A percentile compares a stretch with the other conserved stretches of the same genome.
Evolutionary conservation across 2,329 filamentous ascomycete genomes (phyloP).

Genomic region (Penicillium olsonii): DNA sequence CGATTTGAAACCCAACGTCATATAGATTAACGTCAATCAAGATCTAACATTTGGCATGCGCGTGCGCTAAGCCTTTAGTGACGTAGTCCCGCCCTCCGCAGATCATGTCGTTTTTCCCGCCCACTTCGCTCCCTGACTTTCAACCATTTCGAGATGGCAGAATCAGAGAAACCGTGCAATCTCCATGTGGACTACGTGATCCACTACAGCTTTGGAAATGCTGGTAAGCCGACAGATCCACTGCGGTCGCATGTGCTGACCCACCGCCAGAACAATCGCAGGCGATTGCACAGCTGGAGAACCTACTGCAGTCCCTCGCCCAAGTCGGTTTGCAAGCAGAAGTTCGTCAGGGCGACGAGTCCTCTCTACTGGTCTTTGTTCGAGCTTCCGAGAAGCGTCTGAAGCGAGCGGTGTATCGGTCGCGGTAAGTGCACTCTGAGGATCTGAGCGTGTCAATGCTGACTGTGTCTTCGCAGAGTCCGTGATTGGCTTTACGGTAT

Average conservation of each 20-base stretch:
- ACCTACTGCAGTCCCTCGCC: conserved; percentile 74
- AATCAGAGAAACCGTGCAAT: conserved; percentile 47
- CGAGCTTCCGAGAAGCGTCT: conserved; percentile 77
- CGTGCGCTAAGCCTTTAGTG: conserved; percentile 18
- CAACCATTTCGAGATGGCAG: conserved; percentile 17
- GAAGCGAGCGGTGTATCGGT: conserved; percentile 79
- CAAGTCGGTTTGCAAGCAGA: conserved; percentile 81
- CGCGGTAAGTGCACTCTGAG: conserved; percentile 53
- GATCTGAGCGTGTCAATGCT: neutral
- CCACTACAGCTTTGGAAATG: conserved; percentile 70
- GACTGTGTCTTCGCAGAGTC: conserved; percentile 57
- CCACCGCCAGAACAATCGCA: conserved; percentile 61
- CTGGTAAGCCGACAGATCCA: conserved; percentile 51
- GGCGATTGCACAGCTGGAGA: conserved; percentile 74
- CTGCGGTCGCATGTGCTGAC: neutral
- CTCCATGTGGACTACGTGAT: conserved; percentile 88
- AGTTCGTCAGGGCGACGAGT: conserved; percentile 75
- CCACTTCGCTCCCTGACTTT: conserved; percentile 6
- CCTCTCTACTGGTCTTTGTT: conserved; percentile 80
- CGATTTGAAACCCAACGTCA: too few relatives aligned
- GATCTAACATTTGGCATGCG: neutral
- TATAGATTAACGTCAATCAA: neutral
- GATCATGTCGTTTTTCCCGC: conserved; percentile 7
- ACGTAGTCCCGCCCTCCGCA: conserved; percentile 19
- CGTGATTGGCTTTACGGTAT: conserved; percentile 96